Evolutionary conservation across 2,329 filamentous ascomycete species (phyloP).

Genomic region (Pseudogymnoascus sp.): DNA sequence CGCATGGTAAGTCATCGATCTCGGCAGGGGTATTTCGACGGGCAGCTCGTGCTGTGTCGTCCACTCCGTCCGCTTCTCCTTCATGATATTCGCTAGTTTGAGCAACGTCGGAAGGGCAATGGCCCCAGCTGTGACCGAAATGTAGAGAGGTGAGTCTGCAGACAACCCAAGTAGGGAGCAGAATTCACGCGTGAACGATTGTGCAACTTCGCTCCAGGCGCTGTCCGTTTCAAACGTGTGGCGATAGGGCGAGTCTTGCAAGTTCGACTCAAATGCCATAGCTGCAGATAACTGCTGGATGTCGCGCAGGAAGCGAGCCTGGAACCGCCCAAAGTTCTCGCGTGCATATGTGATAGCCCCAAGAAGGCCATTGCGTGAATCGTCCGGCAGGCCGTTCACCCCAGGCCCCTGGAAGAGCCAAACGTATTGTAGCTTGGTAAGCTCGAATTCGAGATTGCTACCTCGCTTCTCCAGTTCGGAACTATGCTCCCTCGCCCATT

Average conservation of each 20-base stretch:
- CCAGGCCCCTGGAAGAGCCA: constrained; percentile 68
- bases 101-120: constrained; percentile 84
- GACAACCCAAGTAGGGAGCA: constrained; percentile 85
- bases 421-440: constrained; percentile 82
- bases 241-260: constrained; percentile 71
- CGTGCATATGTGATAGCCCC: constrained; percentile 72
- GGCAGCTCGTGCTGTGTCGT: constrained; percentile 85
- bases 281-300: constrained; percentile 76
- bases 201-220: constrained; percentile 74
- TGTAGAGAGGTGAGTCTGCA: constrained; percentile 85
- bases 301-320: constrained; percentile 66
- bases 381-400: constrained; percentile 49
- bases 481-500: constrained; percentile 72
- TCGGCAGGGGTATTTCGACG: constrained; percentile 59
- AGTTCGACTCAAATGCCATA: constrained; percentile 70
- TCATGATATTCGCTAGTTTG: constrained; percentile 83
- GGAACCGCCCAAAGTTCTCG: constrained; percentile 66
- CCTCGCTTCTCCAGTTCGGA: constrained; percentile 68
- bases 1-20: constrained; percentile 71
- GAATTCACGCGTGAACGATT: constrained; percentile 90
- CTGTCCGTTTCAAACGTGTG: constrained; percentile 66
- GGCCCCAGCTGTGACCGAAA: constrained; percentile 84
- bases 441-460: constrained; percentile 91
- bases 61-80: constrained; percentile 88
- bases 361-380: constrained; percentile 47